Evolutionary conservation across 2,329 filamentous ascomycete genomes (phyloP).

Genomic region (Alternaria incomplexa): DNA sequence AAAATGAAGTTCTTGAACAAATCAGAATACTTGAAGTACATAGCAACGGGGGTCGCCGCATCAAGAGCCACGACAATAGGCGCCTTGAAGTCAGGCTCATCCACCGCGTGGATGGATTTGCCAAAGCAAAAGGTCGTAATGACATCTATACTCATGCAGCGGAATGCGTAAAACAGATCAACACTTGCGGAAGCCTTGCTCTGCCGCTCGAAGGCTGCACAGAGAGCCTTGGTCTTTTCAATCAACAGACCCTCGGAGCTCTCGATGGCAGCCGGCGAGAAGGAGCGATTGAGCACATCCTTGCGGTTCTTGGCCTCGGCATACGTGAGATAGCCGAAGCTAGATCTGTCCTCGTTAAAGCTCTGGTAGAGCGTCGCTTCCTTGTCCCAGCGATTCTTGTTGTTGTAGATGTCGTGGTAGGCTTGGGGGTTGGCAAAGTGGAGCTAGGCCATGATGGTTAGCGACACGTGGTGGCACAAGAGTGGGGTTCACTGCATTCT

Average conservation of each 20-base stretch:
- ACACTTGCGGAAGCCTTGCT: conserved; percentile 21
- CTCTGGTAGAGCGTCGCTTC: conserved; percentile 48
- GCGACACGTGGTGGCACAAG: background rate
- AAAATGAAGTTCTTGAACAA: conserved; percentile 47
- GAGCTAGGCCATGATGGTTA: conserved; percentile 38
- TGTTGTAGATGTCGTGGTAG: conserved; percentile 54
- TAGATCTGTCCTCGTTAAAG: conserved; percentile 52
- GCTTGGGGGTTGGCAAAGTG: conserved; percentile 52
- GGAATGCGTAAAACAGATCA: conserved; percentile 36
- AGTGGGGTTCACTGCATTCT: background rate
- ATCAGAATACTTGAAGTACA: conserved; percentile 51
- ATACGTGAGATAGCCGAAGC: conserved; percentile 52
- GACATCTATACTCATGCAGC: conserved; percentile 29
- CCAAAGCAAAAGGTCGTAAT: conserved; percentile 51
- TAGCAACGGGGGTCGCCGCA: conserved; percentile 40
- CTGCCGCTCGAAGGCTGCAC: conserved; percentile 35
- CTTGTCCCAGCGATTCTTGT: conserved; percentile 52
- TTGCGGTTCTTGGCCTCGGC: conserved; percentile 50
- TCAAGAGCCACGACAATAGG: conserved; percentile 54
- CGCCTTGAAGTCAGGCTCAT: conserved; percentile 48
- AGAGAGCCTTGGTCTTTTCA: conserved; percentile 45
- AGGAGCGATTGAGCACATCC: conserved; percentile 51
- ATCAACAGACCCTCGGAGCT: conserved; percentile 46
- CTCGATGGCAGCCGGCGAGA: conserved; percentile 50
- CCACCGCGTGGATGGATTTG: conserved; percentile 48